Percentiles rank a stretch among this genome's conserved stretches.
Conservation (phyloP, 2,329 filamentous ascomycete species). For the Pseudocercospora pini-densiflorae region DNA sequence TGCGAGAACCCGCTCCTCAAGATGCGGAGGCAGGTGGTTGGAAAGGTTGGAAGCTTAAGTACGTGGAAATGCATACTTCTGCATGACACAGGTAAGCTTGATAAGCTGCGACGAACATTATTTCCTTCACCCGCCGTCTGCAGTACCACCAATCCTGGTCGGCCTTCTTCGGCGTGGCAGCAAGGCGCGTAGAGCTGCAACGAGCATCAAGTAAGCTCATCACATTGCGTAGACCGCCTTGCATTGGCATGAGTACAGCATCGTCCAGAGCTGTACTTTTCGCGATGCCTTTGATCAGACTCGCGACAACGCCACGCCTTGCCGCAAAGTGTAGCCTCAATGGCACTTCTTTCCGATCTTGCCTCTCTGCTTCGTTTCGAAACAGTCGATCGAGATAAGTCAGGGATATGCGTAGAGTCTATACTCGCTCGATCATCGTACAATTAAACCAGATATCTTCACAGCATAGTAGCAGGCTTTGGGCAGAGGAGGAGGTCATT, state of each 20-base stretch:
- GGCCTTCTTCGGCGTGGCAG: not conserved
- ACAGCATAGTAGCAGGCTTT: not conserved
- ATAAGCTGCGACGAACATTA: not conserved
- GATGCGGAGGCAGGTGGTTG: not conserved
- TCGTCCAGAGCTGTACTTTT: not conserved
- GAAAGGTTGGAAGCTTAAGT: not conserved
- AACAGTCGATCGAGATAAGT: not conserved
- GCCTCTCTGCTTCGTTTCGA: not conserved
- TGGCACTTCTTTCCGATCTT: not conserved
- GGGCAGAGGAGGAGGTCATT: not conserved
- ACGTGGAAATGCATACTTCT: not conserved
- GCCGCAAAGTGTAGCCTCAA: not conserved
- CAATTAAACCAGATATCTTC: not conserved
- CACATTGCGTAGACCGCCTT: not conserved
- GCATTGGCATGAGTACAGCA: not conserved
- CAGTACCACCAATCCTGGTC: not conserved
- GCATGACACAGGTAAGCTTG: not conserved
- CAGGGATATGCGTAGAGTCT: conserved; percentile 5
- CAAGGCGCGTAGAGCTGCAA: not conserved
- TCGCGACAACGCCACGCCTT: not conserved
- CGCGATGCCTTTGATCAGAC: not conserved
- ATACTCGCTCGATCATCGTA: conserved; percentile 4
- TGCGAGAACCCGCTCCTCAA: too few species aligned
- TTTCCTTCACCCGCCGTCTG: not conserved
- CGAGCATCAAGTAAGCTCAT: not conserved